Percentiles rank a stretch among this genome's conserved stretches.
Conservation (phyloP, 768 basidiomycete species). For the Sutorius australiensis region DNA sequence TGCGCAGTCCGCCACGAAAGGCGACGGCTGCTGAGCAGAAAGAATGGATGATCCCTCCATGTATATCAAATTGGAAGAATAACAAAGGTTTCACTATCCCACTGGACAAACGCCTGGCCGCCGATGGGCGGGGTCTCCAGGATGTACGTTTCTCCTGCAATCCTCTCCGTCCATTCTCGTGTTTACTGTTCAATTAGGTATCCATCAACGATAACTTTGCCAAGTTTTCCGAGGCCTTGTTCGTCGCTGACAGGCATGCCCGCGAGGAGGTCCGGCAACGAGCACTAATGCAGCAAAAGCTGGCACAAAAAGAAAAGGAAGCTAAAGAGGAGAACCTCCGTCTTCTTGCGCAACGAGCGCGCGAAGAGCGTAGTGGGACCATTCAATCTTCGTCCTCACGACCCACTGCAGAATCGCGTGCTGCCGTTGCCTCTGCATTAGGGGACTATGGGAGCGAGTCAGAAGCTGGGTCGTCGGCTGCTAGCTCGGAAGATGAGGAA, state of each 20-base stretch:
- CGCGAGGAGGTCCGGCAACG: constrained; percentile 97
- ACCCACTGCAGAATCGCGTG: constrained; percentile 62
- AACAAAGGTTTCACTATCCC: constrained; percentile 99
- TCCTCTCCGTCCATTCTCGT: not conserved
- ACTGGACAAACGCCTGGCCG: constrained; percentile 94
- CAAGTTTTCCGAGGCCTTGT: constrained; percentile 95
- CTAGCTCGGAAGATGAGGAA: constrained; percentile 53
- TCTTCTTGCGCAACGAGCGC: constrained; percentile 88
- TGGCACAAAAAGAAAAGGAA: constrained; percentile 95
- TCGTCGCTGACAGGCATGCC: constrained; percentile 93
- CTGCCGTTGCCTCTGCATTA: constrained; percentile 70
- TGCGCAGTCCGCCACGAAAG: constrained; percentile 93
- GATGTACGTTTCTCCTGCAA: constrained; percentile 59
- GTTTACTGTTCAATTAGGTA: constrained; percentile 47
- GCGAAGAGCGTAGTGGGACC: constrained; percentile 88
- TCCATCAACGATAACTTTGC: constrained; percentile 99
- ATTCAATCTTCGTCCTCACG: constrained; percentile 53
- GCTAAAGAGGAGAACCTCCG: constrained; percentile 97
- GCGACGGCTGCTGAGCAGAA: constrained; percentile 97
- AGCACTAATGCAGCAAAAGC: constrained; percentile 94
- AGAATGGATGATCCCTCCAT: constrained; percentile 99
- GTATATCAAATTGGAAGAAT: constrained; percentile 99
- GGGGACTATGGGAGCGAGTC: constrained; percentile 87
- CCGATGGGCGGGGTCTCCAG: constrained; percentile 96
- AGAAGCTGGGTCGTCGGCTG: constrained; percentile 42